Base-by-base conservation (phyloP, 129 eudicot genomes). In the Chrysanthemum makinoi region DNA sequence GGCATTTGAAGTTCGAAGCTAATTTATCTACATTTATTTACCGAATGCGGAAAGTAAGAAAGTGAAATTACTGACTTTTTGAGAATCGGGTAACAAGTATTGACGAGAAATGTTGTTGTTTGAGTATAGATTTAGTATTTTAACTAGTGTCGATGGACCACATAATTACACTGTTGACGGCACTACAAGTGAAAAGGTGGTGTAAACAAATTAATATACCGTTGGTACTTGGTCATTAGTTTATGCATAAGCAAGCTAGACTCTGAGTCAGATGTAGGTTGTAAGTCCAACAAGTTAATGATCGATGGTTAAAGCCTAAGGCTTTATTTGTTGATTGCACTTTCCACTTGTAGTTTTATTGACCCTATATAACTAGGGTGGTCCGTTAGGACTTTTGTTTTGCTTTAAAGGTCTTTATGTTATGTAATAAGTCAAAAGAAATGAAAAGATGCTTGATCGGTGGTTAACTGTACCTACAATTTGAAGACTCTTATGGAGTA, bases 21-120 rank as follows among this genome's bases (percentile, higher is more conserved):
- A 28, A 28, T 30, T 26, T 30, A 30, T 30, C 0, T 30, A 30
- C 35, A 30, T 26, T 26, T 4, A 30, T 30, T 30, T 30, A 30
- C 35, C 6, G 6, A 30, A 30, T 4, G 35, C 5, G 4, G 35
- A 30, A 3, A 4, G 35, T 4, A 30, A 26, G 3, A 30, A 30
- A 30, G 4, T 30, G 35, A 30, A 30, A 39, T 7, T 39, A 39
- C 46, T 6, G 10, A 39, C 44, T 39, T 39, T 33, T 39, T 39
- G 30, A 28, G 30, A 3, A 28, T 28, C 1, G 24, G 1, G 24
- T 28, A 28, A 28, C 4, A 28, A 28, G 4, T 28, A 3, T 3
- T 28, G 30, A 39, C 9, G 9, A 39, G 44, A 39, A 55, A 47
- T 73, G 69, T 48, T 49, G 17, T 6, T 62, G 18, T 73, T 73